Evolutionary conservation across 1,284 basidiomycete species (phyloP).

Genomic region (Apiotrichum akiyoshidainum): DNA sequence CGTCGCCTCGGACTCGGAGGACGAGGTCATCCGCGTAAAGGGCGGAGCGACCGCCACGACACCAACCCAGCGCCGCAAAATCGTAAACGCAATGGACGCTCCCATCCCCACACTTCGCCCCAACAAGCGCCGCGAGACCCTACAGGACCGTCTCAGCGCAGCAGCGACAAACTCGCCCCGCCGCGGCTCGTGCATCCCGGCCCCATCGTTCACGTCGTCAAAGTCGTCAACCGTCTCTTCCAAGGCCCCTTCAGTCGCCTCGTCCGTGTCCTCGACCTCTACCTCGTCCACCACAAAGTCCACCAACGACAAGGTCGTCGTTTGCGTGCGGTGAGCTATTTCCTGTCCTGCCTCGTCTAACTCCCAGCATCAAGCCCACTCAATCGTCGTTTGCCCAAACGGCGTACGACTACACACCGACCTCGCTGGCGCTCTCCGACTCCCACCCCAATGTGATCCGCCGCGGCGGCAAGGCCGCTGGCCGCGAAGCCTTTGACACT

Average conservation of each 20-base stretch:
- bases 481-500: conserved; percentile 46
- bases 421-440: conserved; percentile 41
- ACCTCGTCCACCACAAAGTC: not conserved
- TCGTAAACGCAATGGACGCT: conserved; percentile 20
- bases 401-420: conserved; percentile 42
- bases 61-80: conserved; percentile 17
- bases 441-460: conserved; percentile 48
- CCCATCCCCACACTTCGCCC: conserved; percentile 5
- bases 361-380: conserved; percentile 44
- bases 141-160: conserved; percentile 28
- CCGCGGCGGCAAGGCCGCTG: conserved; percentile 45
- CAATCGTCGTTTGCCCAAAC: conserved; percentile 29
- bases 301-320: conserved; percentile 42
- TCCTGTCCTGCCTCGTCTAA: not conserved
- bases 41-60: not conserved
- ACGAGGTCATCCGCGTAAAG: conserved; percentile 1
- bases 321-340: conserved; percentile 43
- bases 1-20: conserved; percentile 5
- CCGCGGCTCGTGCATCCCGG: conserved; percentile 9
- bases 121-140: conserved; percentile 29
- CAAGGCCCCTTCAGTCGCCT: too few species aligned
- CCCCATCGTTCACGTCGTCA: not conserved
- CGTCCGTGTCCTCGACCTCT: not conserved
- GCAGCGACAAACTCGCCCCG: conserved; percentile 7
- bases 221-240: not conserved